Percentiles rank a stretch among this genome's conserved stretches.
Conservation (phyloP, 305 asterid species). For the Solanum hybrid region DNA sequence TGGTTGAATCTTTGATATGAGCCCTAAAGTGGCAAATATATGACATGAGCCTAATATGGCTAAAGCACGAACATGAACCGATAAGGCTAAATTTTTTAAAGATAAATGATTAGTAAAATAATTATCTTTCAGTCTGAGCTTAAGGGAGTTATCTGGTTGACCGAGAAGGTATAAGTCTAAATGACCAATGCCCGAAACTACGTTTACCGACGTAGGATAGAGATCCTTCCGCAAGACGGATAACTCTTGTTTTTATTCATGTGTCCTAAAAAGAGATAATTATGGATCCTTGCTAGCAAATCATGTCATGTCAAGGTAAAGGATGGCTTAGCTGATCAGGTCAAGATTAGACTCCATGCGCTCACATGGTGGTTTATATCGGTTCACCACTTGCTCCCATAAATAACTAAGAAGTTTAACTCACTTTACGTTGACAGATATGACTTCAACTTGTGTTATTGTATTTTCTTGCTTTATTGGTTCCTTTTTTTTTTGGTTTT, state of each 20-base stretch:
- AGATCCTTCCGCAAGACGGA: background rate
- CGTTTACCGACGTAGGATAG: background rate
- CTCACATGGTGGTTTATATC: background rate
- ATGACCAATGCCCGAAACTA: background rate
- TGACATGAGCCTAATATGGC: background rate
- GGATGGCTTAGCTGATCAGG: background rate
- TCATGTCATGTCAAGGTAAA: background rate
- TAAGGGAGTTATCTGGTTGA: background rate
- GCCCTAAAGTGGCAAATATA: background rate
- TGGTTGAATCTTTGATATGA: background rate
- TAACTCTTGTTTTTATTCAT: background rate
- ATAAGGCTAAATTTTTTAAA: background rate
- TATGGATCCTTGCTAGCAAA: background rate
- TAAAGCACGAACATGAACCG: background rate
- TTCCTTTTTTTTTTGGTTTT: background rate
- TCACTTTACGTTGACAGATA: background rate
- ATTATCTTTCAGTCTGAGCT: background rate
- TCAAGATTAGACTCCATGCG: background rate
- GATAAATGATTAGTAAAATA: background rate
- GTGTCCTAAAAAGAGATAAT: background rate
- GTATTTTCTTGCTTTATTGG: background rate
- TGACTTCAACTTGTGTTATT: background rate
- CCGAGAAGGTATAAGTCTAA: background rate
- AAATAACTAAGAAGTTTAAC: background rate
- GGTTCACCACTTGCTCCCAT: background rate